Percentiles rank a stretch among this genome's conserved stretches.
phyloP scores from a whole-genome alignment of 1,284 basidiomycete species.

The Austroboletus rostrupii region DNA sequence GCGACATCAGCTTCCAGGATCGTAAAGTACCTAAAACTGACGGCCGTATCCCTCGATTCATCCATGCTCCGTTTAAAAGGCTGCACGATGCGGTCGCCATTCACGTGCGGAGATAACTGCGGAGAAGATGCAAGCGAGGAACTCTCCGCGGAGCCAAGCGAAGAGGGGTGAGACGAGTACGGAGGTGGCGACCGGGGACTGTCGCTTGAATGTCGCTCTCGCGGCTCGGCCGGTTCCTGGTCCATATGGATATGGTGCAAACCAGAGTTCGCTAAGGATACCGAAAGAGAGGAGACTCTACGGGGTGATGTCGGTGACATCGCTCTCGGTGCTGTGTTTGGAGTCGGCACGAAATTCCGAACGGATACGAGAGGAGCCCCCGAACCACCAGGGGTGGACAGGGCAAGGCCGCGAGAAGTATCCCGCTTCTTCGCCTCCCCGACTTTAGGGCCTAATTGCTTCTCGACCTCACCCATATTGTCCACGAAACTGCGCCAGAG shows the following conservation, averaged over 20 bases:
- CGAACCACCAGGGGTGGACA: conserved; percentile 14
- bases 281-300: conserved; percentile 60
- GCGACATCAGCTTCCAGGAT: conserved; percentile 58
- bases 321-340: conserved; percentile 34
- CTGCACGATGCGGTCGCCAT: conserved; percentile 33
- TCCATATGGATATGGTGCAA: conserved; percentile 48
- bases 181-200: conserved; percentile 30
- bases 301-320: conserved; percentile 33
- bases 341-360: conserved; percentile 54
- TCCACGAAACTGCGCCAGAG: conserved; percentile 62
- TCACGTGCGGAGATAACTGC: conserved; percentile 27
- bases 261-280: conserved; percentile 57
- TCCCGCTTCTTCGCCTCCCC: conserved; percentile 21
- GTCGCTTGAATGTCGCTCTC: conserved; percentile 12
- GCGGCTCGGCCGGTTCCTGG: conserved; percentile 12
- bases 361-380: conserved; percentile 31
- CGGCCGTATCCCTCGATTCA: conserved; percentile 59
- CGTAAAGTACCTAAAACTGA: conserved; percentile 61
- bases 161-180: conserved; percentile 33
- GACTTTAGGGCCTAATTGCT: conserved; percentile 30
- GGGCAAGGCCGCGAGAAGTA: conserved; percentile 18
- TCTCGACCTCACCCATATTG: conserved; percentile 46
- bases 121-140: conserved; percentile 34
- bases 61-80: conserved; percentile 58
- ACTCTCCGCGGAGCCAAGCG: conserved; percentile 26